Base-by-base conservation (phyloP, 306 rosid genomes). In the Ammopiptanthus mongolicus region DNA sequence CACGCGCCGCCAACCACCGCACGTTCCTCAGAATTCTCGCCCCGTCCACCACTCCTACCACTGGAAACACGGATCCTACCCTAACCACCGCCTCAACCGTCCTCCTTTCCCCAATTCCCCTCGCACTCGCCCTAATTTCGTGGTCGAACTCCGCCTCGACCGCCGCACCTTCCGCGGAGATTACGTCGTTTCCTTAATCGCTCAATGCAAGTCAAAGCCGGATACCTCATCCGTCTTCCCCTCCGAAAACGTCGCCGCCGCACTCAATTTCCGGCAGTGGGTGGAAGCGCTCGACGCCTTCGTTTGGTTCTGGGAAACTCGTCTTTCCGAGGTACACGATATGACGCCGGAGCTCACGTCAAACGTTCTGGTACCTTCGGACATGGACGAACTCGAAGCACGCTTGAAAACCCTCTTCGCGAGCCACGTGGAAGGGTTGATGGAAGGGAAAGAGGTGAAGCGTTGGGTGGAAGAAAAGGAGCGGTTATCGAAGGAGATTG, bases 231-330 rank as follows among this genome's bases (percentile, higher is more conserved):
- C 18, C 0, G 48, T 80, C 19, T 33, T 5, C 5, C 78, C 71
- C 1, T 1, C 33, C 5, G 86, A 73, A 13, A 8, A 7, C 8
- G 75, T 82, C 1, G 87, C 83, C 5, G 97, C 82, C 2, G 14
- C n/a, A 22, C 80, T 92, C 59, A 64, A 4, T 66, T 95, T 83
- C 56, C 23, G 46, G 19, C 80, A 84, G 52, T 89, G 92, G 93
- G 80, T 53, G 17, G 78, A 80, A 5, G 90, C 96, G 15, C 84
- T 80, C 14, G 90, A 85, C 18, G 88, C 92, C n/a, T 31, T 86
- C 28, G 93, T 78, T 1, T 76, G 28, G 23, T 71, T 95, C 3
- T 95, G 99, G 99, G 85, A 82, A 22, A 71, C 67, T 56, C 90
- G 91, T 1, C 86, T 95, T 12, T 46, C 53, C 34, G 89, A 79